Evolutionary conservation across 1,139 yeast genomes (phyloP).

Genomic region (Pichia sp.): DNA sequence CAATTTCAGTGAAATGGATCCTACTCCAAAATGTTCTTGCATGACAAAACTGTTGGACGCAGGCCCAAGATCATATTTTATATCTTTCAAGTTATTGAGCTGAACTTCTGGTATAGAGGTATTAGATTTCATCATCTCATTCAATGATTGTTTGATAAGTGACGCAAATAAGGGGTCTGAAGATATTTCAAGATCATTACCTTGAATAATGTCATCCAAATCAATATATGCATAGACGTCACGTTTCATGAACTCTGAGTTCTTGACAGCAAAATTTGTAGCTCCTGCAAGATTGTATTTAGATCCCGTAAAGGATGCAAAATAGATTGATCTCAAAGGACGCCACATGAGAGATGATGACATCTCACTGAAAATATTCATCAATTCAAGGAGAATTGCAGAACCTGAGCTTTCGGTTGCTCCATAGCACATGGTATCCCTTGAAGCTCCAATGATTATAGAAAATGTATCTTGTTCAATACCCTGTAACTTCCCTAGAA

Average conservation of each 20-base stretch:
- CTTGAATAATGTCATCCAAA: constrained; percentile 65
- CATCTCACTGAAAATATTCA: constrained; percentile 62
- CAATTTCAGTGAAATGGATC: constrained; percentile 56
- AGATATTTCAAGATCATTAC: constrained; percentile 48
- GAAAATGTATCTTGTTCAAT: constrained; percentile 73
- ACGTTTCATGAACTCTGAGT: constrained; percentile 43
- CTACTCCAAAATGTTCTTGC: constrained; percentile 56
- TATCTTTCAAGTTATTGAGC: constrained; percentile 2
- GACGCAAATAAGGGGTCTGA: constrained; percentile 62
- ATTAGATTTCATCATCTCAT: constrained; percentile 2
- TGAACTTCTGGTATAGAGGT: not conserved
- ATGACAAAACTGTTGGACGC: constrained; percentile 68
- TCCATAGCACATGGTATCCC: constrained; percentile 77
- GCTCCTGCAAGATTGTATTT: constrained; percentile 82
- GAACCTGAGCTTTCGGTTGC: constrained; percentile 76
- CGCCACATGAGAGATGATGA: constrained; percentile 66
- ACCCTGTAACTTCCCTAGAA: constrained; percentile 72
- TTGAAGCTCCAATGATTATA: constrained; percentile 72
- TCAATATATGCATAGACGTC: constrained; percentile 74
- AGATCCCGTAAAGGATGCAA: constrained; percentile 82
- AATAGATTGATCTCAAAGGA: constrained; percentile 76
- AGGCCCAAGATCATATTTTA: constrained; percentile 22
- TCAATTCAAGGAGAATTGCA: constrained; percentile 61
- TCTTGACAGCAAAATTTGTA: constrained; percentile 67
- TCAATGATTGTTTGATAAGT: constrained; percentile 36